Conservation (phyloP, 2,329 filamentous ascomycete species). For the Paecilomyces sp. region DNA sequence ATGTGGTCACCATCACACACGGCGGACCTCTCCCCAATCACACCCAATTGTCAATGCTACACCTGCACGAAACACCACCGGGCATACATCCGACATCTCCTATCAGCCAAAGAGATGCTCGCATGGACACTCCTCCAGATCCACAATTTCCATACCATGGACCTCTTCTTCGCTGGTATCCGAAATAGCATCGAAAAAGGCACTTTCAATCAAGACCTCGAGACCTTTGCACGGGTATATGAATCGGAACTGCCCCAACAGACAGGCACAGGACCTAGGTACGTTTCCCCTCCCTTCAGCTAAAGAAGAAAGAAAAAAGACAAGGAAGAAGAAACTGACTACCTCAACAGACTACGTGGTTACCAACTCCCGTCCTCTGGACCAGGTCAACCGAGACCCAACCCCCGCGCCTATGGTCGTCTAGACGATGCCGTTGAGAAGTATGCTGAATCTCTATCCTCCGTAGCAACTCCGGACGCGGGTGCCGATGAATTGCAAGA, state of each 20-base stretch:
- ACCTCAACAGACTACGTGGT: conserved; percentile 53
- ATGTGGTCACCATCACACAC: conserved; percentile 64
- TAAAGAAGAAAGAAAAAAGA: neutral
- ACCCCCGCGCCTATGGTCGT: conserved; percentile 59
- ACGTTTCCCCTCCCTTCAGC: conserved; percentile 11
- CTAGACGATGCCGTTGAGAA: conserved; percentile 45
- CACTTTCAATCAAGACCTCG: conserved; percentile 48
- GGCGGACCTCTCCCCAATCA: conserved; percentile 56
- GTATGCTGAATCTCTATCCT: conserved; percentile 43
- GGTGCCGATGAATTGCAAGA: conserved; percentile 46
- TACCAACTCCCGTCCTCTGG: conserved; percentile 73
- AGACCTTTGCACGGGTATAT: conserved; percentile 60
- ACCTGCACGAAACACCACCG: conserved; percentile 75
- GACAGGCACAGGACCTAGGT: conserved; percentile 69
- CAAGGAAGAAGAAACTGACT: neutral
- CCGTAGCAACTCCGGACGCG: conserved; percentile 44
- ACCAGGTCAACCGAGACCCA: conserved; percentile 56
- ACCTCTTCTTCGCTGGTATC: conserved; percentile 65
- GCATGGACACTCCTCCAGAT: conserved; percentile 89
- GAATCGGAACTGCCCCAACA: conserved; percentile 64
- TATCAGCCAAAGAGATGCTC: conserved; percentile 91
- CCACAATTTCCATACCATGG: conserved; percentile 74
- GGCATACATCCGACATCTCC: conserved; percentile 80
- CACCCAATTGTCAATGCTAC: conserved; percentile 66
- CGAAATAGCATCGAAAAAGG: conserved; percentile 55